Conservation (phyloP, 1,139 yeast species). For the Debaryomyces subglobosus region DNA sequence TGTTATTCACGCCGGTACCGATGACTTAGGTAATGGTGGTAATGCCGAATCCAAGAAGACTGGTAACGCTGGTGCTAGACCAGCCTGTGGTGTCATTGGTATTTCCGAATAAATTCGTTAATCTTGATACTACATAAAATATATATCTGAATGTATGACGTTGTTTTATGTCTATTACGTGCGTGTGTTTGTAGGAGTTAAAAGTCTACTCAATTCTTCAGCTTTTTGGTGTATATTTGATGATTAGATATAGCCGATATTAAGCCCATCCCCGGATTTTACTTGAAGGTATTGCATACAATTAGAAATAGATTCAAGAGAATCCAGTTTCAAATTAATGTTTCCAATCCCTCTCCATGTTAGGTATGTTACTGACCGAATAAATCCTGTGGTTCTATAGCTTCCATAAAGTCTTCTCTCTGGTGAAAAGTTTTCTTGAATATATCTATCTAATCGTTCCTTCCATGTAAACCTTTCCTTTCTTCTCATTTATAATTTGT, state of each 20-base stretch:
- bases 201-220: not conserved
- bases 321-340: too few relatives aligned
- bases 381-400: too few relatives aligned
- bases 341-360: too few relatives aligned
- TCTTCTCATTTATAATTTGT: slow-evolving; percentile 2
- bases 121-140: not conserved
- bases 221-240: not conserved
- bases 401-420: too few relatives aligned
- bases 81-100: slow-evolving; percentile 99
- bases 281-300: too few relatives aligned
- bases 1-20: slow-evolving; percentile 92
- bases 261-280: too few relatives aligned
- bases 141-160: slow-evolving; percentile 7
- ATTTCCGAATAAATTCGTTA: slow-evolving; percentile 43
- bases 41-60: slow-evolving; percentile 92
- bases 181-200: not conserved
- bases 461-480: slow-evolving; percentile 8
- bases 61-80: slow-evolving; percentile 98
- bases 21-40: slow-evolving; percentile 97
- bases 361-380: too few relatives aligned
- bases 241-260: not conserved
- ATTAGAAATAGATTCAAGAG: too few relatives aligned
- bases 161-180: not conserved
- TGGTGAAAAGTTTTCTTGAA: not conserved
- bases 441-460: slow-evolving; percentile 3